Evolutionary conservation across 306 rosid genomes (phyloP).

Genomic region (Fagus sylvatica): DNA sequence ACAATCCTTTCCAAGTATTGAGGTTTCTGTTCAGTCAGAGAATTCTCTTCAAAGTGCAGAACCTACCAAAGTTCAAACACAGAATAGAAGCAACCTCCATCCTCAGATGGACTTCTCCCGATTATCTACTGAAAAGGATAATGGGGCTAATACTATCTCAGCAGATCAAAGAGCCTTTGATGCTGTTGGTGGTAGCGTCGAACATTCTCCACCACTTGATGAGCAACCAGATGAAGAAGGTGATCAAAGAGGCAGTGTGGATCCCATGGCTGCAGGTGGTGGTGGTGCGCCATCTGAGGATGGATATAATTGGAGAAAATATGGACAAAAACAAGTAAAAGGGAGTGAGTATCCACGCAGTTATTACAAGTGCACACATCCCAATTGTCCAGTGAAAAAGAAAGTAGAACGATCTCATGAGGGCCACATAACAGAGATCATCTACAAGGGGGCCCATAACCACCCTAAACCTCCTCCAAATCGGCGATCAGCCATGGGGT

Average conservation of each 20-base stretch:
- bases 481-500: conserved; percentile 70
- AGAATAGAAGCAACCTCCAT: conserved; percentile 48
- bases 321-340: conserved; percentile 95
- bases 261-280: conserved; percentile 53
- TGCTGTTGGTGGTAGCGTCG: conserved; percentile 38
- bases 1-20: conserved; percentile 53
- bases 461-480: conserved; percentile 79
- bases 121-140: conserved; percentile 47
- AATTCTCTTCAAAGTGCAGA: conserved; percentile 55
- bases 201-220: conserved; percentile 59
- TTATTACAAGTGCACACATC: conserved; percentile 89
- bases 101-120: conserved; percentile 50
- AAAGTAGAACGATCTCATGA: conserved; percentile 90
- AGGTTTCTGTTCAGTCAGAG: conserved; percentile 60
- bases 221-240: conserved; percentile 78
- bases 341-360: conserved; percentile 97
- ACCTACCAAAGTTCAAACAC: conserved; percentile 47
- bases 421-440: conserved; percentile 93
- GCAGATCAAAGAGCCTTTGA: conserved; percentile 52
- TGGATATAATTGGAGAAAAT: conserved; percentile 95
- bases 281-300: conserved; percentile 78
- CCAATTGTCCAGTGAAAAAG: conserved; percentile 86
- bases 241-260: conserved; percentile 66
- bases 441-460: conserved; percentile 90
- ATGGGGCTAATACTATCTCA: conserved; percentile 32